These are phyloP conservation scores for Tanozyma kutaoensis DNA, from an alignment of 805 yeast genomes.

Conservation along the genomic window DNA sequence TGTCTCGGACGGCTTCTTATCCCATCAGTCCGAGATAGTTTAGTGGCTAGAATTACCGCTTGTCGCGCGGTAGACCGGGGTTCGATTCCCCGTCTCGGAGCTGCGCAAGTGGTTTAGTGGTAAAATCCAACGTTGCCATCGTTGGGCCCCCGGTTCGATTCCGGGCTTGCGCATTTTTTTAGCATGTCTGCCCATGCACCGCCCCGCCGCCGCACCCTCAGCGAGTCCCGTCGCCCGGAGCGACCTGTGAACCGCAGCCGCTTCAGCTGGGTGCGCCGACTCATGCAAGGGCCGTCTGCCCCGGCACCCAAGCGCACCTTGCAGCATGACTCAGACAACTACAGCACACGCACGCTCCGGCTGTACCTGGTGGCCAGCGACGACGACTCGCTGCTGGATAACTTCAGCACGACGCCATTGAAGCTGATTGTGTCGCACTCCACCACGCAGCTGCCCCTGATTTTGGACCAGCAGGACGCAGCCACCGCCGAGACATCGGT, in stretches of 20 bases:
- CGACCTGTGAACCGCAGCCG: too few relatives aligned
- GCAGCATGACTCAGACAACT: too few relatives aligned
- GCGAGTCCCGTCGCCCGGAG: too few relatives aligned
- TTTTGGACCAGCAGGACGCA: slow-evolving; percentile 5
- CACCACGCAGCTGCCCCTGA: slow-evolving; percentile 23
- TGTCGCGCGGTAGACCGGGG: slow-evolving; percentile 14
- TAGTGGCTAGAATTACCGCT: slow-evolving; percentile 13
- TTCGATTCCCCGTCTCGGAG: slow-evolving; percentile 13
- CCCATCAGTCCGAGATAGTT: slow-evolving; percentile 13
- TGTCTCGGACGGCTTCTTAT: too few relatives aligned
- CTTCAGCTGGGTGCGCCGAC: slow-evolving; percentile 26
- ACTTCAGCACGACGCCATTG: slow-evolving; percentile 34
- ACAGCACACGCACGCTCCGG: too few relatives aligned
- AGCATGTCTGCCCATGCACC: too few relatives aligned
- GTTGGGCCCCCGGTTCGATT: slow-evolving; percentile 12
- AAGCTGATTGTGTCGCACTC: slow-evolving; percentile 30
- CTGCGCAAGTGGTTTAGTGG: slow-evolving; percentile 10
- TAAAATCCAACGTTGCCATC: slow-evolving; percentile 11
- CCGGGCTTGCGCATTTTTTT: slow-evolving; percentile 11
- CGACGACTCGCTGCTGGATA: slow-evolving; percentile 10
- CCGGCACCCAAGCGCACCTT: too few relatives aligned
- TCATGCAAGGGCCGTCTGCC: slow-evolving; percentile 18
- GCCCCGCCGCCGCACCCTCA: too few relatives aligned
- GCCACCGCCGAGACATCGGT: too few relatives aligned
- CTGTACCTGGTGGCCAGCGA: too few relatives aligned